Evolutionary conservation across 1,139 yeast species (phyloP), one percentile per base, ranked within the genome.

Genomic region (Saccharomyces pastorianus): DNA sequence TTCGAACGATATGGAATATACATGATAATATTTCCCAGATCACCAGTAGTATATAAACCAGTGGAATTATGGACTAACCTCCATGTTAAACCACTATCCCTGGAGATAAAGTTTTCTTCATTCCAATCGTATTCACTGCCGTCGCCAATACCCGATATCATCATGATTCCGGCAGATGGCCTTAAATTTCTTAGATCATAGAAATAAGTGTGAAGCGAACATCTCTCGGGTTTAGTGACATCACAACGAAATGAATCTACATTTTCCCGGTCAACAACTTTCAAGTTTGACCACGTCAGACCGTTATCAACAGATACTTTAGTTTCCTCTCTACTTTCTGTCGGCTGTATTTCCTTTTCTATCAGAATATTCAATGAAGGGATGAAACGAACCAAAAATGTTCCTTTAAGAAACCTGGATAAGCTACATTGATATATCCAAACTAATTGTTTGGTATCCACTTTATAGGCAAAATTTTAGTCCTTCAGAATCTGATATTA

Each of bases 161-260:
- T 88, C 60, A 87, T 58, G 28, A 89, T 80, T 26, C 91, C 95
- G 0, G 96, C 90, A 0, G 89, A 82, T 6, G 87, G 84, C 4
- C 83, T 83, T 1, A 84, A 76, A n/a, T 77, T 53, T 46, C 17
- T 17, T 57, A 58, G 38, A 58, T 56, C 2, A 14, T 31, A 31
- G 4, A 13, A 31, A 31, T 1, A 7, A 4, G 4, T 4, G 2
- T 54, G 55, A 44, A 69, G 28, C n/a, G 62, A 60, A 49, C 70
- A 66, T 67, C 90, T 85, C 66, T 85, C 91, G 55, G 75, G 78
- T 64, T 85, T 91, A n/a, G 60, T 61, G 26, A 72, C 76, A 2
- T 79, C 69, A 71, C 96, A 88, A 11, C 72, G 68, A 68, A 90
- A 87, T 9, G 73, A 67, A 5, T 74, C 68, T 47, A 59, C 56